Evolutionary conservation across 2,329 filamentous ascomycete genomes (phyloP), one percentile per base, ranked within the genome.

Genomic region (Talaromyces sp.): DNA sequence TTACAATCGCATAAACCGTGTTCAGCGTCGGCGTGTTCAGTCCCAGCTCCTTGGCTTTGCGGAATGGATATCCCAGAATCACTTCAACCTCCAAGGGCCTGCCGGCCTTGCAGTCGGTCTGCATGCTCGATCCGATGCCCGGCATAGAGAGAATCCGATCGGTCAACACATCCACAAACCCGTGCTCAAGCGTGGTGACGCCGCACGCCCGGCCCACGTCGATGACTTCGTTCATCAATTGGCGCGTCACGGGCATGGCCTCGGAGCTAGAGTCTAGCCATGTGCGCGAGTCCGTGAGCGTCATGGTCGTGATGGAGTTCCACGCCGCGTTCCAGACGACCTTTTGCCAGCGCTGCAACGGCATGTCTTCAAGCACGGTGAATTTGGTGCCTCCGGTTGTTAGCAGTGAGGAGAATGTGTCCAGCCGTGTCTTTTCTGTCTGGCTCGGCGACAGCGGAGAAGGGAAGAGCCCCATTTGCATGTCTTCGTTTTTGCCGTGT

Each of bases 401-500:
- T 1, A 84, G 66, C 0, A 84, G 64, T 0, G 67, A 63, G 0
- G 76, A 71, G 43, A 84, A 81, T 0, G 65, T 67, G 0, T 78
- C 62, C 0, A 85, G 74, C 0, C 74, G 73, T 2, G 65, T 24
- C 3, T 72, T 62, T 54, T 83, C 81, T 0, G 66, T 8, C 0
- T 62, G 24, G 0, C 50, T 11, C 0, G 77, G 68, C 0, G 75
- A 50, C 0, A 54, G 14, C 0, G 68, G 26, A 32, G 81, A 82
- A 0, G 76, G 71, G 63, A 80, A 85, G 0, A 85, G 67, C 0
- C 83, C 84, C 3, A 86, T 79, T 59, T 86, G 79, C 68, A 82
- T 80, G 62, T 83, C 75, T 66, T 86, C 84, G 13, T 79, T 79
- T 57, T 78, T 79, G 24, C 73, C 81, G 64, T 86, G 84, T 9